Evolutionary conservation across 352 stramenopile species (phyloP), one percentile per base, ranked within the genome.

Genomic region (Globisporangium paddicum): DNA sequence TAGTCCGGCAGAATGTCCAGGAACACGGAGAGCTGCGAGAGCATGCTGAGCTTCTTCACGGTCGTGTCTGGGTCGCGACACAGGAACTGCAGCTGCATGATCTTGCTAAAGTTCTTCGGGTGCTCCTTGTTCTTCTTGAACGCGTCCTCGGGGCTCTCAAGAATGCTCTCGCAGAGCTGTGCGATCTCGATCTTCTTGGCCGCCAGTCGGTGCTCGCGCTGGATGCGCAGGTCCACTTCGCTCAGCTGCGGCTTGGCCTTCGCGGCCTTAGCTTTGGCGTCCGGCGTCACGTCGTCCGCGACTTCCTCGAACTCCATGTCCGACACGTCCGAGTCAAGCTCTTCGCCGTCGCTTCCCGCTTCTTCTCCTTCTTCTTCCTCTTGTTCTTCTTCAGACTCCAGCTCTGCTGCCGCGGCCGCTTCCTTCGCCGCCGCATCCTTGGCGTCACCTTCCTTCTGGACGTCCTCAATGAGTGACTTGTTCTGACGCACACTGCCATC

Each of bases 1-100:
- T 99, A 98, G 58, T 92, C 83, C 0, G 96, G 96, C 32, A 98
- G 52, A 32, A 99, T 97, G 55, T 99, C 96, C 41, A 97, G 76
- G 56, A 98, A 98, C 32, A 99, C 90, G 1, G 95, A 96, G 16
- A 98, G 68, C 48, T 98, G 72, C 8, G 93, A 98, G 46, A 98
- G 73, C 63, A 98, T 73, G 21, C 83, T 95, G 8, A 98, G 77
- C 52, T 91, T 90, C 60, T 82, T 76, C 46, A 96, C 75, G 1
- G 79, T 90, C 19, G 69, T 49, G 59, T 96, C 88, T 10, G 78
- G 69, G 47, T 96, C 88, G 19, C 69, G 70, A 38, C 72, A 89
- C 28, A 95, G 70, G 21, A 62, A 62, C 46, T 91, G 82, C 45
- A 93, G 60, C 62, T 94, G 79, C 67, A 93, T 73, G 10, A 93